Evolutionary conservation across 1,139 yeast species (phyloP), one percentile per base, ranked within the genome.

Genomic region (Meyerozyma guilliermondii): DNA sequence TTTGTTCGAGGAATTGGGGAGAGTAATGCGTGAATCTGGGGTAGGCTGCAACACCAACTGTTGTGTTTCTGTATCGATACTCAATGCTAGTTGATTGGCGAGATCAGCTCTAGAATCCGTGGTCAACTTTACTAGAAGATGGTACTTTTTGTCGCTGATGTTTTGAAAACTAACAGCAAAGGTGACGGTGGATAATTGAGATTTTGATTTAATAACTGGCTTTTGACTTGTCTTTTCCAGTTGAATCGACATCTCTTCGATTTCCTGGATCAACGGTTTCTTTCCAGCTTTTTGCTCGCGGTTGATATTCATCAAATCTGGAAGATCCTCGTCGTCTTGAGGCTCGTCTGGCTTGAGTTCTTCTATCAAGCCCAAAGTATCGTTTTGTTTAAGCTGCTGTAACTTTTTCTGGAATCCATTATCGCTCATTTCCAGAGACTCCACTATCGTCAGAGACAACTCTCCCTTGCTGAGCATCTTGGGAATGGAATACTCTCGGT

Each of bases 401-500:
- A 66, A 47, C 45, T 57, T 59, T 41, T 64, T 61, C 46, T 63
- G 65, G 26, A 71, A 55, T 7, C 68, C 73, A 9, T 58, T 52
- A 28, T 58, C 65, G 9, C 55, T 60, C 39, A 70, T 51, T 28
- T 71, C 72, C 26, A 62, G 53, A 27, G 54, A 49, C 7, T 59
- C 53, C 7, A 74, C 54, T 38, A 63, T 68, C 0, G 78, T 67
- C 17, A 56, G 51, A 16, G 69, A 56, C 27, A 71, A 58, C 8
- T 66, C 70, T 1, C 91, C 91, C 61, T 84, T 84, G 43, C 70
- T 62, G 7, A 69, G 56, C 80, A 86, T 71, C 52, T 82, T 84
- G 1, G 91, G 92, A 4, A 74, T 71, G 58, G 57, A 68, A 59
- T 49, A 71, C 44, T 52, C 81, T 43, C 77, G 49, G 30, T 70